phyloP scores from a whole-genome alignment of 352 stramenopile species.

The Pythium aphanidermatum region DNA sequence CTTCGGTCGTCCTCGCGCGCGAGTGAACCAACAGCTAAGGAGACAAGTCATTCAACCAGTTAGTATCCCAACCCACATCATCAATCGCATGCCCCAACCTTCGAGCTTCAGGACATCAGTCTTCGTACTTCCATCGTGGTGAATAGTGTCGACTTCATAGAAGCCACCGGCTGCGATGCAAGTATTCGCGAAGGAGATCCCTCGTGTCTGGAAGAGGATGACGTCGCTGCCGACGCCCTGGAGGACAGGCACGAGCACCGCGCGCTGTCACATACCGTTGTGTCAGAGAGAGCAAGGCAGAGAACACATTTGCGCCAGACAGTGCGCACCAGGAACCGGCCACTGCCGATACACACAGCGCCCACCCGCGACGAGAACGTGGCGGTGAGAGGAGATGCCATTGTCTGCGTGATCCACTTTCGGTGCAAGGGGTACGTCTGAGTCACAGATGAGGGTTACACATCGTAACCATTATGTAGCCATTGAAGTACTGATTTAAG shows the following conservation, averaged over 20 bases:
- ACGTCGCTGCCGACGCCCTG: conserved; percentile 25
- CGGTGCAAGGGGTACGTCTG: too few species aligned
- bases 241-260: conserved; percentile 51
- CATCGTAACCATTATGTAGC: too few species aligned
- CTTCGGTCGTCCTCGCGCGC: conserved; percentile 3
- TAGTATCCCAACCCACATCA: background rate
- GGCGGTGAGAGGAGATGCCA: background rate
- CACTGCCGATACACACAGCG: conserved; percentile 61
- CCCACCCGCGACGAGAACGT: background rate
- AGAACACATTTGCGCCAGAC: background rate
- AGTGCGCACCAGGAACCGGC: conserved; percentile 52
- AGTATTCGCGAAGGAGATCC: conserved; percentile 38
- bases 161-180: conserved; percentile 19
- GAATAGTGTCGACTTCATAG: conserved; percentile 66
- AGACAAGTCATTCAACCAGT: background rate
- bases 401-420: too few species aligned
- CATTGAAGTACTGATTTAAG: too few species aligned
- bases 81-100: background rate
- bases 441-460: too few species aligned
- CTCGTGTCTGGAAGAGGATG: conserved; percentile 50
- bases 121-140: conserved; percentile 29
- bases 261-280: conserved; percentile 36
- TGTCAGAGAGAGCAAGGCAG: too few species aligned
- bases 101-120: conserved; percentile 29
- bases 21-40: conserved; percentile 14